Base-by-base conservation (phyloP, 768 basidiomycete species). In the Fibroporia radiculosa region DNA sequence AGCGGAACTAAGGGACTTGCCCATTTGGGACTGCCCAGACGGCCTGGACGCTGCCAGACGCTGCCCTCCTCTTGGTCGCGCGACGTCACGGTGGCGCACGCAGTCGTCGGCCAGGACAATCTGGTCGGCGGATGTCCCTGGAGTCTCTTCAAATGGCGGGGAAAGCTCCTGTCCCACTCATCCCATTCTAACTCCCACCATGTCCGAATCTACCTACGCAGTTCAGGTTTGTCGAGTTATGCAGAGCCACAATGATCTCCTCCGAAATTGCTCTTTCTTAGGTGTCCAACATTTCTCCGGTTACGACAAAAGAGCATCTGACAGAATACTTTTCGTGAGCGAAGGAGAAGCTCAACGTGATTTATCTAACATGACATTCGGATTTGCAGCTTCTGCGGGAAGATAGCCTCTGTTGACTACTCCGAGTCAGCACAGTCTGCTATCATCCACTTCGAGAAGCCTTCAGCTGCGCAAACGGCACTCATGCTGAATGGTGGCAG, bases 391-490 rank as follows among this genome's bases (percentile, higher is more conserved):
- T 96, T 95, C 67, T 96, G 92, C 60, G 93, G 93, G 69, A 84
- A 78, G 82, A 90, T 93, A 62, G 58, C 62, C 14, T 69, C 70
- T 14, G 79, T 92, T 60, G 77, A 86, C 22, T 59, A 68, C 61
- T 69, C 77, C 37, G 62, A 66, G 40, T 63, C 61, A 12, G 67
- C 64, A 40, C 61, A 58, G 11, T 66, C 68, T 16, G 93, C 93
- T n/a, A 70, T 70, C 24, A 78, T 98, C 53, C 65, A 77, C 40
- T 98, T 96, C 57, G 84, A 88, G 62, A 96, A 93, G 64, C 65
- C 77, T 4, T 78, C 77, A 3, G 85, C 92, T 1, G 91, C 84
- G 4, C 82, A 82, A 65, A 95, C 92, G 0, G 92, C 91, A 11
- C 63, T 88, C 39, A 88, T 95, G 82, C 66, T 88, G 37, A 80